Evolutionary conservation across 75 land plant genomes (phyloP), one percentile per base, ranked within the genome.

Genomic region (Cryptomeria japonica): DNA sequence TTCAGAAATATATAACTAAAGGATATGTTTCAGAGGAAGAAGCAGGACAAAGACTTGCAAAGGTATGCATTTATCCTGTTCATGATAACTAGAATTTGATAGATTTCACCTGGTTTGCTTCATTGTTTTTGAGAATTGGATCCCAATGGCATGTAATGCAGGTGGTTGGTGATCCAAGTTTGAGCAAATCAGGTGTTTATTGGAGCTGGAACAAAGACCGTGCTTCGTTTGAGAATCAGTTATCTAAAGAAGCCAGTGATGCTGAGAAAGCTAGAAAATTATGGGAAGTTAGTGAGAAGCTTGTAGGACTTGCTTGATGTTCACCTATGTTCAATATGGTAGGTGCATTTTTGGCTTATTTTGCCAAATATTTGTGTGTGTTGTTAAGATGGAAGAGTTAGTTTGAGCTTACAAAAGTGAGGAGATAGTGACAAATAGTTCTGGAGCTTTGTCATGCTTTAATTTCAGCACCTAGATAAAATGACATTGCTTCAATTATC

Each of bases 131-230:
- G 77, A 75, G 77, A 75, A 12, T 34, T 12, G 34, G 77, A 75
- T 75, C 9, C 16, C 37, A 18, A 25, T 92, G 38, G 64, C 46
- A 89, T 76, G 28, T 87, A 13, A 36, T 89, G 80, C 91, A 98
- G 99, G 99, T 98, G 87, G 99, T 97, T 88, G 93, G 94, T 70
- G 97, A 98, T 85, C 97, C 99, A 42, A 97, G 95, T 90, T 89
- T 98, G 91, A 93, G 91, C 87, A 98, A 98, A 88, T 98, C 99
- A 9, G 99, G 99, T 31, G 99, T 98, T 1, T 98, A 98, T 91
- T 98, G 99, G 99, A 98, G 99, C 96, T 98, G 99, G 99, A 98
- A 97, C 96, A 97, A 94, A 87, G 88, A 91, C 85, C 95, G 96
- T 10, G 95, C 96, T 49, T 98, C 99, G 6, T 98, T 98, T 87